Conservation (phyloP, 2,329 filamentous ascomycete genomes). For the Escovopsis sp. region DNA sequence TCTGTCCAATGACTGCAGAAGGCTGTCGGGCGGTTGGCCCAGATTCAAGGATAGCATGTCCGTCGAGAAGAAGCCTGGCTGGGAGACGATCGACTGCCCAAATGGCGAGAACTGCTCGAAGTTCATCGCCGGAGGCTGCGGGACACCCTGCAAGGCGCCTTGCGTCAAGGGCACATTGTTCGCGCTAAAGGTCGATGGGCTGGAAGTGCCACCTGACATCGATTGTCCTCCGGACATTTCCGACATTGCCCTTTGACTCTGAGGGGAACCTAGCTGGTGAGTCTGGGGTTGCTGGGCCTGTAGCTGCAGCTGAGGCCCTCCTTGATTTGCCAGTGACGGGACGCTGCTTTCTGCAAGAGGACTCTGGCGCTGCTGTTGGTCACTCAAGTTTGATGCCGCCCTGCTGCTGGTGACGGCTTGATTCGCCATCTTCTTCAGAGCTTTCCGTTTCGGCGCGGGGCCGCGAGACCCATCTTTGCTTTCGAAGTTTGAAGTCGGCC, state of each 20-base stretch:
- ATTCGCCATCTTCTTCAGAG: conserved; percentile 21
- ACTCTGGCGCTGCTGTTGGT: conserved; percentile 2
- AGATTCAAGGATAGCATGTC: conserved; percentile 40
- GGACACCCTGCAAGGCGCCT: conserved; percentile 26
- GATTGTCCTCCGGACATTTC: conserved; percentile 24
- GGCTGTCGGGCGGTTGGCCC: conserved; percentile 30
- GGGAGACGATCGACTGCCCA: conserved; percentile 22
- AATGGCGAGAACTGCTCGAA: conserved; percentile 29
- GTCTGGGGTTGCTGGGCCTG: conserved; percentile 9
- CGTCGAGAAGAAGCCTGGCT: conserved; percentile 30
- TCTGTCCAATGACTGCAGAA: conserved; percentile 56
- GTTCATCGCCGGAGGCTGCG: conserved; percentile 28
- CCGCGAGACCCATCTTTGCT: conserved; percentile 13
- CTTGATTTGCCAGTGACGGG: conserved; percentile 2
- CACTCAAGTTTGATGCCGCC: not conserved
- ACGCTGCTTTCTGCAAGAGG: conserved; percentile 1
- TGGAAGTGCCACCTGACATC: conserved; percentile 14
- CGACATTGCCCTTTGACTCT: conserved; percentile 25
- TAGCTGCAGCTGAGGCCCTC: conserved; percentile 9
- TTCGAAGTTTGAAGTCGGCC: conserved; percentile 43
- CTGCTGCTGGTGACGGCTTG: not conserved
- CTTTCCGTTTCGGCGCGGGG: conserved; percentile 20
- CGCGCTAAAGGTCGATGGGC: conserved; percentile 24
- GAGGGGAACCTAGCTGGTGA: conserved; percentile 5
- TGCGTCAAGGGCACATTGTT: conserved; percentile 28